Evolutionary conservation across 2,329 filamentous ascomycete genomes (phyloP).

Genomic region (Alternaria angustiovoidea): DNA sequence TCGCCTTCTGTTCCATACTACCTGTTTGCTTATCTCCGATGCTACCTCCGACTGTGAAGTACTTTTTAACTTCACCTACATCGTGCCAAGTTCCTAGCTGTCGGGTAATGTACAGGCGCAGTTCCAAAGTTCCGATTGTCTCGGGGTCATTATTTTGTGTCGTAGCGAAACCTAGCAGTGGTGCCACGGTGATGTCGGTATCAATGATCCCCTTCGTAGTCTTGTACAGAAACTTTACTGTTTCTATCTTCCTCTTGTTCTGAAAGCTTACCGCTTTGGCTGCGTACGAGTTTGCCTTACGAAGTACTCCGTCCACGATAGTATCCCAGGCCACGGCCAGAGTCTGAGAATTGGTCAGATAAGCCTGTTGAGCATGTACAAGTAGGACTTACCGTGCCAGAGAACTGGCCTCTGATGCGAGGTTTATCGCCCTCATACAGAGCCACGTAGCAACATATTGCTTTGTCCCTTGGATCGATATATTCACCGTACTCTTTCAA

Average conservation of each 20-base stretch:
- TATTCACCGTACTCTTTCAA: constrained; percentile 48
- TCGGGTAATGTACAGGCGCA: constrained; percentile 39
- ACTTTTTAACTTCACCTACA: constrained; percentile 19
- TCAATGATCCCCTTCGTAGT: constrained; percentile 69
- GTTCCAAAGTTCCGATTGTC: constrained; percentile 44
- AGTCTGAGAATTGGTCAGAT: constrained; percentile 23
- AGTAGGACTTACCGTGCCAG: constrained; percentile 38
- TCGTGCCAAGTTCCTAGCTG: constrained; percentile 26
- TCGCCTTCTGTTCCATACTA: not conserved
- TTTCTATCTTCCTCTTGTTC: constrained; percentile 34
- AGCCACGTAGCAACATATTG: constrained; percentile 50
- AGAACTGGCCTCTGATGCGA: constrained; percentile 41
- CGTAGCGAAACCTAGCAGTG: constrained; percentile 65
- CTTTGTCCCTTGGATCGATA: constrained; percentile 29
- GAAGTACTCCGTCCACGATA: constrained; percentile 49
- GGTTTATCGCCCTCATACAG: constrained; percentile 43
- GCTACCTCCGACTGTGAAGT: constrained; percentile 4
- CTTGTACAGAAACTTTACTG: constrained; percentile 28
- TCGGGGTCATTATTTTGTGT: constrained; percentile 19
- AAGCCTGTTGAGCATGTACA: not conserved
- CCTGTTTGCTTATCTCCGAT: not conserved
- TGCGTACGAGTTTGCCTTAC: constrained; percentile 19
- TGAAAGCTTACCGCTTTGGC: constrained; percentile 21
- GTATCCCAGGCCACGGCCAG: constrained; percentile 45
- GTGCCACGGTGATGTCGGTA: constrained; percentile 89